Evolutionary conservation across 108 stramenopile species (phyloP), one percentile per base, ranked within the genome.

Genomic region (Parietichytrium sp.): DNA sequence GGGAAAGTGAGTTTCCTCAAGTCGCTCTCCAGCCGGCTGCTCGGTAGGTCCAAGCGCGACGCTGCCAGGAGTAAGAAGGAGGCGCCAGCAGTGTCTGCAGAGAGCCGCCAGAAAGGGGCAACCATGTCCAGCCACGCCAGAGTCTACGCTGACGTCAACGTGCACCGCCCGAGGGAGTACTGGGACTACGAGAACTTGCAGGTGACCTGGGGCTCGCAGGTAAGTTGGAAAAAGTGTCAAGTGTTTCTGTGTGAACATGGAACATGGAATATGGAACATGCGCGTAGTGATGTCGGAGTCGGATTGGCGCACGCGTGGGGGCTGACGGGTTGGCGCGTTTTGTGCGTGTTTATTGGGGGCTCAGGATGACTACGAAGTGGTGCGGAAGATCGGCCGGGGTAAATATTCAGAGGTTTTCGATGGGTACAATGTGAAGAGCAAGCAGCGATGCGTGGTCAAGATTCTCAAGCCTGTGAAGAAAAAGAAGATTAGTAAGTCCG

Each of bases 401-500:
- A 99, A 99, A 88, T 99, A 99, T 87, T 93, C 92, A 80, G 98
- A 99, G 88, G 95, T 99, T 27, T 99, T 99, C 85, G 96, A 96
- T 79, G 98, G 98, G 8, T 86, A 95, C 83, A 98, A 98, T 84
- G 95, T 96, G 23, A 91, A 89, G 26, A 96, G 93, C 81, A 92
- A 93, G 84, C 92, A 94, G 55, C 96, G 96, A 83, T 99, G 98
- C 88, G 98, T 99, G 36, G 93, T 99, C 81, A 99, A 99, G 88
- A 99, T 99, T 82, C 92, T 99, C 52, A 99, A 99, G 86, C 98
- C 98, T 26, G 98, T 99, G 77, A 99, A 99, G 93, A 98, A 98
- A 89, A 99, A 99, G 91, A 99, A 99, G 89, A 99, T 99, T 89
- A 99, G 97, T 83, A n/a, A n/a, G n/a, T n/a, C n/a, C n/a, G 90